These are phyloP conservation scores for Rhodocollybia butyracea DNA, from an alignment of 768 basidiomycete species.

Conservation along the genomic window DNA sequence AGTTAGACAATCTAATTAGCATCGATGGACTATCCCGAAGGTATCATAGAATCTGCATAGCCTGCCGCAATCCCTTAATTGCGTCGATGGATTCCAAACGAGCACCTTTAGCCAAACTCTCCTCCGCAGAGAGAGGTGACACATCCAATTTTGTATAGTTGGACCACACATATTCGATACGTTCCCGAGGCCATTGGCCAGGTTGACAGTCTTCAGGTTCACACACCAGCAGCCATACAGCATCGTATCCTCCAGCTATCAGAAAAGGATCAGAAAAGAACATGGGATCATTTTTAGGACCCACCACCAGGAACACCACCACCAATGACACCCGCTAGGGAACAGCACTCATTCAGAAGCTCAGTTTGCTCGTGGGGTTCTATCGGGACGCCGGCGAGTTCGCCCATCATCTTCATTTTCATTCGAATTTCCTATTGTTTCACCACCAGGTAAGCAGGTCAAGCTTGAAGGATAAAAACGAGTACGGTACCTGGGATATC, in stretches of 20 bases:
- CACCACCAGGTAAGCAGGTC: neutral
- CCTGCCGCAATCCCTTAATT: constrained; percentile 51
- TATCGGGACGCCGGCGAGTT: constrained; percentile 72
- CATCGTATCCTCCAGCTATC: constrained; percentile 96
- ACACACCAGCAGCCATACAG: constrained; percentile 88
- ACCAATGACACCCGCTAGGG: constrained; percentile 82
- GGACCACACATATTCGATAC: constrained; percentile 69
- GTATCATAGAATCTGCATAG: constrained; percentile 11
- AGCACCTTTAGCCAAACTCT: constrained; percentile 66
- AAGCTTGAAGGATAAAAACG: neutral
- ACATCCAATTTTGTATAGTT: constrained; percentile 59
- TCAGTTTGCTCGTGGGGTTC: constrained; percentile 87
- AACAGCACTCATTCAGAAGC: constrained; percentile 75
- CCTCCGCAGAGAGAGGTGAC: constrained; percentile 67
- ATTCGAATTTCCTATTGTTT: constrained; percentile 61
- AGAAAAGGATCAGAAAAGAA: neutral
- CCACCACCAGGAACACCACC: constrained; percentile 96
- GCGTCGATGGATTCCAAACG: constrained; percentile 57
- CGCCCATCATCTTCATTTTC: constrained; percentile 85
- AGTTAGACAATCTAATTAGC: constrained; percentile 1
- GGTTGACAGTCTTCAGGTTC: constrained; percentile 47
- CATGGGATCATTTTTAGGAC: constrained; percentile 21
- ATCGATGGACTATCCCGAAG: neutral
- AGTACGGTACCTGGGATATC: constrained; percentile 50
- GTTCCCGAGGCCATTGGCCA: constrained; percentile 48